Base-by-base conservation (phyloP, 805 yeast species). In the Nakazawaea wickerhamii region DNA sequence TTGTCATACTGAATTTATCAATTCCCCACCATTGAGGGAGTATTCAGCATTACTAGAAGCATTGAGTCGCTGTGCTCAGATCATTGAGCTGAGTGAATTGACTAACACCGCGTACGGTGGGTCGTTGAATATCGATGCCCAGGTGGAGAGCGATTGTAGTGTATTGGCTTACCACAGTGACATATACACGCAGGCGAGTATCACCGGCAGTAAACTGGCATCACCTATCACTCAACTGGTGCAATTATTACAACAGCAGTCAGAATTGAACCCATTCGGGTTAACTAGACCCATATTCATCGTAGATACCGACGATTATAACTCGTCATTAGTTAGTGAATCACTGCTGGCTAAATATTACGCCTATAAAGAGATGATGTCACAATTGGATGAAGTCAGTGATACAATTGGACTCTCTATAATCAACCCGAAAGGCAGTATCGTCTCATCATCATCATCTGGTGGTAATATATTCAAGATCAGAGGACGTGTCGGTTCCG, bases 91-190 rank as follows among this genome's bases (percentile, higher is more conserved):
- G 11, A 60, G 68, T 3, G 47, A 55, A 2, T 54, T 67, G 34
- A 73, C 79, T 5, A 75, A 75, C 48, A 71, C 78, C 3, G 81
- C 79, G 2, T 58, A 50, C 46, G 78, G 79, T 0, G 65, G 77
- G 1, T 64, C 71, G 0, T 49, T 73, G 28, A 67, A 69, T 32
- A 45, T 58, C 6, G 41, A 53, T 5, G 75, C 77, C 1, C 38
- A 57, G 4, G 74, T 73, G 1, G 64, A 63, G 40, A 67, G 76
- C 41, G 81, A 75, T 54, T 60, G 71, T 11, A 63, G 70, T 41
- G 54, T 63, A 15, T 44, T 71, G 3, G 45, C 54, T 18, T 21
- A 36, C 13, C 45, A 48, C 8, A 38, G 18, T 4, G 32, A 14
- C n/a, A 17, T 36, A 19, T 15, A 23, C 28, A 2, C 14, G 6